Evolutionary conservation across 495 filamentous ascomycete species (phyloP), one percentile per base, ranked within the genome.

Genomic region (Aspergillus kassunensis): DNA sequence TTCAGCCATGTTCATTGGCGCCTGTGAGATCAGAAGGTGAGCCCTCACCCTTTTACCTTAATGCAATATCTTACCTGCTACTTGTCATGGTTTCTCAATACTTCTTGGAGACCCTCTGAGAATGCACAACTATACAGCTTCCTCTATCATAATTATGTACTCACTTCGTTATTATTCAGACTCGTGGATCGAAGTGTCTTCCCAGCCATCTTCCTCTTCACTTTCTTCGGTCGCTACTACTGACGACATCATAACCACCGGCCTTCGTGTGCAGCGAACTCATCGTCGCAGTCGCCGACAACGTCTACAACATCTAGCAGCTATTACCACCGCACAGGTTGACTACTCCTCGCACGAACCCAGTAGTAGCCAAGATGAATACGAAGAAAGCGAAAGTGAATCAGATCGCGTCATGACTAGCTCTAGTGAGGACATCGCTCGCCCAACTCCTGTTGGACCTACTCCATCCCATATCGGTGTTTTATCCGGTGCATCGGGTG

Each of bases 121-220:
- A n/a, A n/a, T n/a, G n/a, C n/a, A n/a, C n/a, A n/a, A n/a, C n/a
- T n/a, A 15, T 25, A 9, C 15, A 15, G 6, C 16, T 21, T 19
- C 30, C 59, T 48, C 45, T 56, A 58, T 18, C 62, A 71, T 53
- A 57, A 74, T 25, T 44, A 75, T 78, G 71, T 80, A 79, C 74
- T 79, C 75, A 80, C 70, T 75, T 31, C 70, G 62, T 25, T 64
- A 77, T 62, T 78, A 74, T 60, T 63, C 80, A 91, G 93, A 97
- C 71, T 97, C 92, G 1, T 98, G 93, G 93, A 84, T 98, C 63
- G 93, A 98, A 67, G 83, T 98, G 49, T 80, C 88, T 39, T 97
- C 93, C 2, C 89, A 95, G 51, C 90, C 92, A 18, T 96, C 91
- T 1, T 92, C 91, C 9, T 95, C 93, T 12, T 87, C 83, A 25